Evolutionary conservation across 2,329 filamentous ascomycete species (phyloP).

Genomic region (Amesomyces nigricolor): DNA sequence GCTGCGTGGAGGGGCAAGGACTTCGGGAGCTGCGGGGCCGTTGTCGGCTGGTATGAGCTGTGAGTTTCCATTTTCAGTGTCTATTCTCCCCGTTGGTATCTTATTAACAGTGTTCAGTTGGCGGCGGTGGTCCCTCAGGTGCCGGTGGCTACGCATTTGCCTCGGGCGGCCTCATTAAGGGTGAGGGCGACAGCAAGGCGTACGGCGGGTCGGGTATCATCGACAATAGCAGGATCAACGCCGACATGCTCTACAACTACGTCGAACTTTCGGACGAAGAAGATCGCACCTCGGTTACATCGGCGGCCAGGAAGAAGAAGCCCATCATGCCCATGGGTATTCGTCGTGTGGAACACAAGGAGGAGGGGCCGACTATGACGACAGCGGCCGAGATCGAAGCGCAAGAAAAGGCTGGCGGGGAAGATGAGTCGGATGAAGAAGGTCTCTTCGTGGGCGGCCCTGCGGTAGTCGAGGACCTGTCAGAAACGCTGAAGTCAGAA

Average conservation of each 20-base stretch:
- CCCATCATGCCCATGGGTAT: constrained; percentile 51
- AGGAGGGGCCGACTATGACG: constrained; percentile 48
- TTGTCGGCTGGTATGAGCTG: constrained; percentile 30
- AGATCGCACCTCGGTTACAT: constrained; percentile 30
- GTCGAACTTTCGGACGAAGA: constrained; percentile 37
- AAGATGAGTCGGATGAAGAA: constrained; percentile 24
- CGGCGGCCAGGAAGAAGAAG: constrained; percentile 32
- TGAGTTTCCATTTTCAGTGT: constrained; percentile 10
- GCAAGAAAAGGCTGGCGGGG: constrained; percentile 43
- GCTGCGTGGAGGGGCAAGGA: constrained; percentile 27
- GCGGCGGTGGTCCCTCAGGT: constrained; percentile 22
- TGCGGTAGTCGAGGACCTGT: constrained; percentile 9
- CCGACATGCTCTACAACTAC: constrained; percentile 48
- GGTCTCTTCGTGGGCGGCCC: constrained; percentile 23
- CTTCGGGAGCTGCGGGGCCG: constrained; percentile 32
- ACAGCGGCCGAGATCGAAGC: constrained; percentile 54
- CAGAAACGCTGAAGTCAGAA: constrained; percentile 30
- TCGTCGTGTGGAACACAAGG: constrained; percentile 48
- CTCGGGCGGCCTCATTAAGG: constrained; percentile 13
- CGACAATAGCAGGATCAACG: constrained; percentile 48
- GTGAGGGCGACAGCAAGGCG: constrained; percentile 18
- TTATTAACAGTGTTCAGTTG: constrained; percentile 11
- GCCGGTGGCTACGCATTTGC: constrained; percentile 22
- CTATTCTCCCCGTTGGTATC: not conserved
- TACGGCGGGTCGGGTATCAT: constrained; percentile 17